phyloP scores from a whole-genome alignment of 1,284 basidiomycete genomes.

The Vanrija sp. region DNA sequence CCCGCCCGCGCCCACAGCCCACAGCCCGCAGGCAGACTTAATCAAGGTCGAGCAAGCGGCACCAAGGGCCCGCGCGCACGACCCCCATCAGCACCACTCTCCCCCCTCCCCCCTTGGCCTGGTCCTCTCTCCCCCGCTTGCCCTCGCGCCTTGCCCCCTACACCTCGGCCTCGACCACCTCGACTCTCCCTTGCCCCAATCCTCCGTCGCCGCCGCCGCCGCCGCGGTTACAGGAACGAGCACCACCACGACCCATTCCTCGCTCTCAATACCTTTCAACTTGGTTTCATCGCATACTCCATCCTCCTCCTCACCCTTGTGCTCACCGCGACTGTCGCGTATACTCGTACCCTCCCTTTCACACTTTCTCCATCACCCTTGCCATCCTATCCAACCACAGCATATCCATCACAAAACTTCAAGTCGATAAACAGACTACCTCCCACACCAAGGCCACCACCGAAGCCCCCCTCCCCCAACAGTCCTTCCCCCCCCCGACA shows the following conservation, averaged over 20 bases:
- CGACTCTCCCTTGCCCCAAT: too few species aligned
- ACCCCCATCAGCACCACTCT: background rate
- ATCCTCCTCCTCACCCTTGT: background rate
- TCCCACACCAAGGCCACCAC: too few species aligned
- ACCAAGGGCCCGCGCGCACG: background rate
- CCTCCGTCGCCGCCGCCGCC: too few species aligned
- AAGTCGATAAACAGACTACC: too few species aligned
- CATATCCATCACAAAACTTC: too few species aligned
- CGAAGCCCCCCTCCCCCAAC: too few species aligned
- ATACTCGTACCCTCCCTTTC: background rate
- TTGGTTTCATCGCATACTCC: background rate
- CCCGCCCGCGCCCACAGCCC: too few species aligned
- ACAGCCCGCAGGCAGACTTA: too few species aligned
- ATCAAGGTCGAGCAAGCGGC: background rate
- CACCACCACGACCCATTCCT: background rate
- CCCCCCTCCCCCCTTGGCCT: background rate
- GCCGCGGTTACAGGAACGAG: too few species aligned
- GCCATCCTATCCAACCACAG: background rate
- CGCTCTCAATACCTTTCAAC: background rate
- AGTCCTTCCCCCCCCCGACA: too few species aligned
- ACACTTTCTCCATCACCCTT: background rate
- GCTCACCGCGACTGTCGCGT: background rate
- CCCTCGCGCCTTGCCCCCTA: background rate
- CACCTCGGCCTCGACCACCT: background rate
- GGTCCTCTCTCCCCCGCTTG: background rate